Conservation (phyloP, 805 yeast genomes). For the Pichia manshurica region DNA sequence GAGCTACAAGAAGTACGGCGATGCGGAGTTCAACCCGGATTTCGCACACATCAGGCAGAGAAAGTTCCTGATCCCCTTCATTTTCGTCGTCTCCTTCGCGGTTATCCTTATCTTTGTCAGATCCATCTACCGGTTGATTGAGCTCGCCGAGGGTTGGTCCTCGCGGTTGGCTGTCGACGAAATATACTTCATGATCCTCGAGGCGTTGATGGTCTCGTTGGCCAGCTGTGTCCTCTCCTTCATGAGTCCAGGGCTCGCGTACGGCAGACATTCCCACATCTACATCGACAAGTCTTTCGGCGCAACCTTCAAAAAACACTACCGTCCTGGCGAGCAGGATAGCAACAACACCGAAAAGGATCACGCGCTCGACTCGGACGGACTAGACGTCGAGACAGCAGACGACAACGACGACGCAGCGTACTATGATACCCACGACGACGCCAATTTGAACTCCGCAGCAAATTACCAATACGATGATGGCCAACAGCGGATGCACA, state of each 20-base stretch:
- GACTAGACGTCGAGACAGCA: conserved; percentile 51
- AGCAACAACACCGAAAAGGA: background rate
- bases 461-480: too few relatives aligned
- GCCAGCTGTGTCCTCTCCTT: conserved; percentile 43
- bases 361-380: conserved; percentile 21
- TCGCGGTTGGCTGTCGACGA: conserved; percentile 62
- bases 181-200: conserved; percentile 52
- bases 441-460: too few relatives aligned
- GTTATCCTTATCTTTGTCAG: conserved; percentile 55
- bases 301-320: conserved; percentile 9
- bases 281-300: conserved; percentile 15
- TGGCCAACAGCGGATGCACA: too few relatives aligned
- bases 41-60: conserved; percentile 34
- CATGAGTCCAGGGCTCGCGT: conserved; percentile 60
- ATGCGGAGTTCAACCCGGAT: conserved; percentile 32
- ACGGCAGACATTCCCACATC: conserved; percentile 29
- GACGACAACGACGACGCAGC: conserved; percentile 56
- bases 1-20: conserved; percentile 23
- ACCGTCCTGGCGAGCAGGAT: background rate
- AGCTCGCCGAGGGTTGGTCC: conserved; percentile 65
- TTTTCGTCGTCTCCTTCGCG: conserved; percentile 40
- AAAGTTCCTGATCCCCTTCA: conserved; percentile 36
- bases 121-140: conserved; percentile 68
- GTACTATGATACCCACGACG: background rate
- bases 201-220: conserved; percentile 55